Conservation (phyloP, 179 eudicot genomes). For the Sideroxylon spinosum region DNA sequence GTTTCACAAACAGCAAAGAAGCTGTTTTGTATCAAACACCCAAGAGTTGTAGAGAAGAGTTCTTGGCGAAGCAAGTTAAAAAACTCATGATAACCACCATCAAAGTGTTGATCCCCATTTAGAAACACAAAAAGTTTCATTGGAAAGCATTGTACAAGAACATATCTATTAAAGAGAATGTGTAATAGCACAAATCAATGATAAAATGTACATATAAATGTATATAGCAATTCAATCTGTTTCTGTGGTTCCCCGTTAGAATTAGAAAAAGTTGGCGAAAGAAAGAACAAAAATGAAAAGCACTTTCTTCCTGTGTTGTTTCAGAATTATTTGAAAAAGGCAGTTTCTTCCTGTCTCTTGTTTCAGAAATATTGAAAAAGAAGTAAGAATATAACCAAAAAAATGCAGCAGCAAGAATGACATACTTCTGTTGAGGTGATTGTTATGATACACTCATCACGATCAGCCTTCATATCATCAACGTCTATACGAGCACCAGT, state of each 20-base stretch:
- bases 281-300: too few relatives aligned
- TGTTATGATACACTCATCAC: constrained; percentile 58
- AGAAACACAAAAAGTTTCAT: not conserved
- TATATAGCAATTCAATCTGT: too few relatives aligned
- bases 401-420: too few relatives aligned
- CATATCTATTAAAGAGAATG: not conserved
- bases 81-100: not conserved
- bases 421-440: constrained; percentile 71
- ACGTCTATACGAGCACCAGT: constrained; percentile 86
- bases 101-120: not conserved
- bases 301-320: too few relatives aligned
- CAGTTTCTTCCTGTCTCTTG: too few relatives aligned
- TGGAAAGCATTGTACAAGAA: not conserved
- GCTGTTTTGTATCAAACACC: not conserved
- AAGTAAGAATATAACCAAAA: too few relatives aligned
- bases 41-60: not conserved
- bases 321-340: too few relatives aligned
- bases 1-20: not conserved
- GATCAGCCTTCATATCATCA: constrained; percentile 57
- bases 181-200: not conserved
- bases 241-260: too few relatives aligned
- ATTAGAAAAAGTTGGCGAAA: too few relatives aligned
- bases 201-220: too few relatives aligned
- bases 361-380: too few relatives aligned
- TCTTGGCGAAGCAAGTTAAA: not conserved